phyloP scores from a whole-genome alignment of 192 early-diverging fungal species.

The Coemansia sp. region DNA sequence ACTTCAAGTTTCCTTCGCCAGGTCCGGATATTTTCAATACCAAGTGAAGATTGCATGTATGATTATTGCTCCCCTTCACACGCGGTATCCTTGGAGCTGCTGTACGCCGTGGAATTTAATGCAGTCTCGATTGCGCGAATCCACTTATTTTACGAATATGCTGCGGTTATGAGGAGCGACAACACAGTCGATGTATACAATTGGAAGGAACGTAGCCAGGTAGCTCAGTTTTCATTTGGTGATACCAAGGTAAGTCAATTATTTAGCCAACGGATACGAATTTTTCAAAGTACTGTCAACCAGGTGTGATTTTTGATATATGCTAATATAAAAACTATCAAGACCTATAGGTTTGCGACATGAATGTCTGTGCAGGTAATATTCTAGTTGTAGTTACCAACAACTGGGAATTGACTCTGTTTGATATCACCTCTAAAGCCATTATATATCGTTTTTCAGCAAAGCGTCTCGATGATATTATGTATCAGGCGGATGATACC shows the following conservation, averaged over 20 bases:
- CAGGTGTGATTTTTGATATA: too few species aligned
- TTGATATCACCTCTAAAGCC: not conserved
- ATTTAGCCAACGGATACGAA: not conserved
- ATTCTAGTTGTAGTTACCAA: constrained; percentile 6
- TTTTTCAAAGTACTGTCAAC: not conserved
- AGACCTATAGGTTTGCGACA: constrained; percentile 6
- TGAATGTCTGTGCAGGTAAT: constrained; percentile 11
- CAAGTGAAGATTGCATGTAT: not conserved
- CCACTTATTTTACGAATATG: constrained; percentile 11
- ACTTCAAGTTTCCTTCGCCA: constrained; percentile 22
- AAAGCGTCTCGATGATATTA: not conserved
- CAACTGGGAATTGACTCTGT: constrained; percentile 12
- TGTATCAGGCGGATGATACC: not conserved
- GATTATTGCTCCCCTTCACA: not conserved
- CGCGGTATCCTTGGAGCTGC: not conserved
- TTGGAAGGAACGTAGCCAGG: constrained; percentile 9
- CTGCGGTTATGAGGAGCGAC: constrained; percentile 10
- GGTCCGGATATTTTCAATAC: constrained; percentile 11
- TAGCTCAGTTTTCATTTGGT: constrained; percentile 3
- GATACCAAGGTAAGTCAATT: not conserved
- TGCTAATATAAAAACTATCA: not conserved
- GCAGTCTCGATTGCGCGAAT: constrained; percentile 9
- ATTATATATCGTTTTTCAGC: not conserved
- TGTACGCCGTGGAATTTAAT: constrained; percentile 6
- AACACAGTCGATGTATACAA: constrained; percentile 12